Evolutionary conservation across 73 alveolate genomes (phyloP), one percentile per base, ranked within the genome.

Genomic region (Stentor coeruleus): DNA sequence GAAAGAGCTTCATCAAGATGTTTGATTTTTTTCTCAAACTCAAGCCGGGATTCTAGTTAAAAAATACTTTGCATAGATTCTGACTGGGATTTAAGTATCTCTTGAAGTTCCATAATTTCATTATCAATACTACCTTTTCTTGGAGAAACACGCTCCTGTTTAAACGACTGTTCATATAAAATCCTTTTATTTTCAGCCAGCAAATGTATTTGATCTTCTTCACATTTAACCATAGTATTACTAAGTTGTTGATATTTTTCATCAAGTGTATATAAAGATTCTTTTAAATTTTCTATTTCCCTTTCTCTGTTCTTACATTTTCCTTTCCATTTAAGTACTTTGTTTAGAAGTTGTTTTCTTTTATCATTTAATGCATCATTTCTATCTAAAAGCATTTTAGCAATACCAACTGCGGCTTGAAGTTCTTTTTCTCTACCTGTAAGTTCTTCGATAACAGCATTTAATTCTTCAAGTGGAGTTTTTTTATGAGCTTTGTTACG

Each of bases 111-210:
- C 14, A 20, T 15, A 11, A 66, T 66, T 66, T 66, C 79, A 2
- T 31, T 66, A 28, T 66, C 79, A 66, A 28, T 28, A 40, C 33
- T 66, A 11, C 33, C 37, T 20, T 14, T 15, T 66, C 49, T 28
- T 28, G 14, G 36, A 1, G 79, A 1, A 66, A 11, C 79, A 66
- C n/a, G 36, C 1, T 28, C 26, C 41, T 66, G 49, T 66, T 66
- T 66, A 37, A 66, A 15, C 77, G 39, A 6, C n/a, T 26, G 20
- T 66, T 66, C 79, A 66, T 66, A 20, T 26, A 33, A 66, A 33
- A 66, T 26, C 33, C 79, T 66, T 66, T 66, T 66, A 33, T 66
- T 66, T 66, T 66, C 79, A 20, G 79, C 79, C 0, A 40, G n/a
- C 20, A 66, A 11, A 33, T 11, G n/a, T 33, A 66, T 28, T 20